A percentile compares a stretch with the other conserved stretches of the same genome.
These are phyloP conservation scores for Lentinus polychrous DNA, from an alignment of 1,284 basidiomycete genomes.

Conservation along the genomic window DNA sequence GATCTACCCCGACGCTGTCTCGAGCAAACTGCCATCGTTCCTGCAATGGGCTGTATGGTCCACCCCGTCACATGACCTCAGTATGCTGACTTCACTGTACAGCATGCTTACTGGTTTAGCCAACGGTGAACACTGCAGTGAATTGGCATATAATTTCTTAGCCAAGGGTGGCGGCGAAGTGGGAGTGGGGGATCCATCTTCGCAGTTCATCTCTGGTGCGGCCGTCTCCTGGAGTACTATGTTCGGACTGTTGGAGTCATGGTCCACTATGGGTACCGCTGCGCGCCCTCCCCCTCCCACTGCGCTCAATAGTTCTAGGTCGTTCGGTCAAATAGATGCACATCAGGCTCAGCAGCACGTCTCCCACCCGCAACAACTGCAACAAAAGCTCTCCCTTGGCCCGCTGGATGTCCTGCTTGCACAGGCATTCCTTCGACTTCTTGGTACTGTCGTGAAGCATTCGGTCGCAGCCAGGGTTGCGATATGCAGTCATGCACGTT, in stretches of 20 bases:
- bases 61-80: conserved; percentile 65
- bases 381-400: conserved; percentile 35
- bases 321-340: conserved; percentile 22
- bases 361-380: conserved; percentile 29
- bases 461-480: conserved; percentile 78
- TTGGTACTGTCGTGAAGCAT: conserved; percentile 73
- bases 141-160: conserved; percentile 82
- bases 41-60: conserved; percentile 85
- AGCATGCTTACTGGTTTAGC: conserved; percentile 87
- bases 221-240: conserved; percentile 43
- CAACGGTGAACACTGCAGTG: conserved; percentile 78
- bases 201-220: conserved; percentile 24
- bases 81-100: conserved; percentile 75
- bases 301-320: conserved; percentile 27
- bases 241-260: conserved; percentile 49
- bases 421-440: conserved; percentile 75
- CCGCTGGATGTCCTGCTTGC: conserved; percentile 78
- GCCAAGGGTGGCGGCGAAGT: conserved; percentile 60
- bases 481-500: conserved; percentile 72
- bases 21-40: conserved; percentile 72
- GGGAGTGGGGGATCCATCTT: conserved; percentile 28
- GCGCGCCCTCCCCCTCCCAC: conserved; percentile 21
- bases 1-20: conserved; percentile 48
- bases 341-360: conserved; percentile 26
- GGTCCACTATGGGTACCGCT: conserved; percentile 30